Evolutionary conservation across 1,284 basidiomycete genomes (phyloP), one percentile per base, ranked within the genome.

Genomic region (Pseudozyma sp.): DNA sequence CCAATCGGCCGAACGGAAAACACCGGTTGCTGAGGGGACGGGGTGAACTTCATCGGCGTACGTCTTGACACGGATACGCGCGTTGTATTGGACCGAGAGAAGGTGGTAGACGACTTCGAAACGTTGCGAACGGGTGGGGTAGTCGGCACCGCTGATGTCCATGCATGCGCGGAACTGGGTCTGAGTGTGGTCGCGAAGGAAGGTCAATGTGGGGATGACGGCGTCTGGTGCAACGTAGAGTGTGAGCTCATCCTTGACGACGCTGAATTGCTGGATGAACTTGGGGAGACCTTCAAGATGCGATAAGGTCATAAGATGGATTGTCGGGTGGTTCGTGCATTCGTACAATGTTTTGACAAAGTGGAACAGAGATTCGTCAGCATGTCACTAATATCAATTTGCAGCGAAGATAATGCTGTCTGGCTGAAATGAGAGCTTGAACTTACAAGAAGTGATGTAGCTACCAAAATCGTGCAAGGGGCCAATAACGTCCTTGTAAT

Each of bases 91-190:
- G 79, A 95, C 87, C 81, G 93, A 95, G 77, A 99, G 88, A 74
- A 99, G 87, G 87, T 99, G 93, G 87, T 99, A 99, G 39, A 97
- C 94, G 59, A 99, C 91, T 88, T 99, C 97, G 86, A 99, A 99
- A 65, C 97, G 90, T 86, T 95, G 93, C 78, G 92, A 90, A 73
- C 93, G 89, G 81, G 95, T 94, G 1, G 97, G 97, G 85, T 91
- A 98, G 87, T 99, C 97, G 36, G 92, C 96, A 45, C 93, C 97
- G 67, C 92, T 94, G 83, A 99, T 92, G 85, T 99, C 96, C 89
- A 97, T 92, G 72, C 92, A 88, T 60, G 88, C 87, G 88, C 97
- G 97, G 89, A 93, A 99, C 85, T 97, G 95, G 82, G 93, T 95
- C 86, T 96, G 93, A 4, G 92, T 90, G 87, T 99, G 97, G 87